Evolutionary conservation across 345 rosid species (phyloP), one percentile per base, ranked within the genome.

Genomic region (Gossypium ekmanianum): DNA sequence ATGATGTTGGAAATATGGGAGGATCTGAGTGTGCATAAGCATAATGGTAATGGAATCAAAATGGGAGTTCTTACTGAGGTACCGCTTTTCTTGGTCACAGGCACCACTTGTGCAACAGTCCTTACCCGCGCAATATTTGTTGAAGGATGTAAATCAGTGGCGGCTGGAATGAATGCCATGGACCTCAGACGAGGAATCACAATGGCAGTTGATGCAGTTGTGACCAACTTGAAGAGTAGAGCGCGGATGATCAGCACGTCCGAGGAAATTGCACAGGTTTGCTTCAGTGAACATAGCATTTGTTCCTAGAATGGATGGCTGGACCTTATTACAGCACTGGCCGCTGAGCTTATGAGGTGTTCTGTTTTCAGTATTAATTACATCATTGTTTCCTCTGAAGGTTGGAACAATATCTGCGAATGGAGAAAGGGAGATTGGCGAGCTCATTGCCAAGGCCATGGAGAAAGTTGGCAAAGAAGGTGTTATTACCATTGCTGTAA

Each of bases 381-480:
- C 47, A 17, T 39, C 2, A 24, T 50, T 50, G 2, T 20, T 71
- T 62, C 51, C 45, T 43, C 68, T 64, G 27, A 47, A 86, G 83
- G 87, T 86, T 73, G 89, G 86, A 20, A 86, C 89, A 4, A 84
- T 84, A 70, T 84, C 89, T 11, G 84, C 89, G 26, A 86, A 84
- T 81, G 89, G 89, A 43, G 89, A 84, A 55, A 81, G 85, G 34
- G 83, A 85, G 71, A 87, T 87, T 18, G 90, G 90, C 22, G 88
- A 84, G 77, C 61, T 87, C 51, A 83, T 87, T 57, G 86, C 90
- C 9, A 83, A 85, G 79, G 90, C 90, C 44, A 84, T 84, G 90
- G 85, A 84, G 81, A 81, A 85, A 74, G 88, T 84, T 52, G 88
- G 90, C 62, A 83, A 87, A 75, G 86, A 84, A 56, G 86, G 88